Conservation (phyloP, 106 monocot species). For the Agapanthus africanus region DNA sequence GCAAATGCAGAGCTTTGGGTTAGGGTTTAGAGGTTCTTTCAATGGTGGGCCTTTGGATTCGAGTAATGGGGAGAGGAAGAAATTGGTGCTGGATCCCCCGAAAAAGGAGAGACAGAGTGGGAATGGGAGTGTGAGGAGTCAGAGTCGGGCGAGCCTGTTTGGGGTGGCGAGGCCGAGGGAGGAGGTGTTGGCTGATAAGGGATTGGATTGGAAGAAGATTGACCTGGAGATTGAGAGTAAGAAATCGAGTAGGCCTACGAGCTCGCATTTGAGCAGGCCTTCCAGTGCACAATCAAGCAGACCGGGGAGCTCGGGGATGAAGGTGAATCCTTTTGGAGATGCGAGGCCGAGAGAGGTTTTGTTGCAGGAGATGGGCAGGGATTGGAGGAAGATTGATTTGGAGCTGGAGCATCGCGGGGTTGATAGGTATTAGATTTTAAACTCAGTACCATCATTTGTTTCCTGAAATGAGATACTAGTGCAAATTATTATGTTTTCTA, state of each 20-base stretch:
- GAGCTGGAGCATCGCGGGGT: slow-evolving; percentile 78
- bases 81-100: slow-evolving; percentile 64
- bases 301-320: slow-evolving; percentile 49
- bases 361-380: slow-evolving; percentile 67
- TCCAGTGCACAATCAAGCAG: slow-evolving; percentile 80
- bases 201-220: slow-evolving; percentile 88
- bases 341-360: slow-evolving; percentile 88
- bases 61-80: slow-evolving; percentile 66
- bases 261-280: slow-evolving; percentile 82
- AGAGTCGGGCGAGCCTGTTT: slow-evolving; percentile 60
- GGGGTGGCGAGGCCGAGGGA: slow-evolving; percentile 85
- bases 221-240: slow-evolving; percentile 56
- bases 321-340: slow-evolving; percentile 92
- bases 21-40: slow-evolving; percentile 38
- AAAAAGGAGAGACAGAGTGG: slow-evolving; percentile 25
- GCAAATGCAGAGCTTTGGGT: slow-evolving; percentile 42
- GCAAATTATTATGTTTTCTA: background rate
- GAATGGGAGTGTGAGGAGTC: slow-evolving; percentile 11
- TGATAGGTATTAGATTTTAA: slow-evolving; percentile 64
- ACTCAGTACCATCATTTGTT: background rate
- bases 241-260: slow-evolving; percentile 56
- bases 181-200: slow-evolving; percentile 80
- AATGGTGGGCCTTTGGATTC: slow-evolving; percentile 28
- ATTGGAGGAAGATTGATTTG: slow-evolving; percentile 92
- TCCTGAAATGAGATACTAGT: background rate